Evolutionary conservation across 108 stramenopile species (phyloP).

Genomic region (Fistulifera pelliculosa): DNA sequence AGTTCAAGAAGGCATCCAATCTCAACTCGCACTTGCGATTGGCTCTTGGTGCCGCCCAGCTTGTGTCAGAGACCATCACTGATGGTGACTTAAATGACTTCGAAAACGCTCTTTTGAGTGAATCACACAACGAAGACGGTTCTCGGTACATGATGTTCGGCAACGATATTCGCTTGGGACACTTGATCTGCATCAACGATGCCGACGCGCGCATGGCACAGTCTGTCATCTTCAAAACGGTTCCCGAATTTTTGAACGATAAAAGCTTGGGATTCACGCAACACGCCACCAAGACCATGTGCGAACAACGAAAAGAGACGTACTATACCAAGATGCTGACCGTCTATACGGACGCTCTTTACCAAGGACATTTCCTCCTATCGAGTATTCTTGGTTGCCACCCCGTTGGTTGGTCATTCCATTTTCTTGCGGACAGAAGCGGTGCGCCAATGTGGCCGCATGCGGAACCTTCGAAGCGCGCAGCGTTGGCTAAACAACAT

Average conservation of each 20-base stretch:
- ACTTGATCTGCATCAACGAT: slow-evolving; percentile 37
- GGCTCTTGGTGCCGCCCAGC: slow-evolving; percentile 34
- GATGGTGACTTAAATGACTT: slow-evolving; percentile 8
- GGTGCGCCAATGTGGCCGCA: slow-evolving; percentile 38
- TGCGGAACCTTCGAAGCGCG: slow-evolving; percentile 40
- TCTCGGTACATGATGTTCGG: slow-evolving; percentile 42
- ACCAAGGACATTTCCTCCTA: slow-evolving; percentile 42
- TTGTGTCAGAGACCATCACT: background rate
- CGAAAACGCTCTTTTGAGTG: slow-evolving; percentile 26
- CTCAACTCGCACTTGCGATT: slow-evolving; percentile 39
- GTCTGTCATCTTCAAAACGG: slow-evolving; percentile 39
- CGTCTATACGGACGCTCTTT: slow-evolving; percentile 41
- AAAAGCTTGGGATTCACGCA: slow-evolving; percentile 41
- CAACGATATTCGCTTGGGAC: slow-evolving; percentile 27
- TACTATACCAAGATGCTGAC: slow-evolving; percentile 37
- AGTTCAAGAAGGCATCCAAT: slow-evolving; percentile 59
- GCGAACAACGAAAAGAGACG: slow-evolving; percentile 37
- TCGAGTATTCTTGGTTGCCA: slow-evolving; percentile 43
- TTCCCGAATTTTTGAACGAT: slow-evolving; percentile 48
- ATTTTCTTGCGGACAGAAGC: slow-evolving; percentile 45
- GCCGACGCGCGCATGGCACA: slow-evolving; percentile 45
- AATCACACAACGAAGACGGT: slow-evolving; percentile 34
- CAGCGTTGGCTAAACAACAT: slow-evolving; percentile 46
- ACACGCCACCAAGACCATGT: slow-evolving; percentile 47
- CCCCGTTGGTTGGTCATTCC: slow-evolving; percentile 52